Base-by-base conservation (phyloP, 2,329 filamentous ascomycete species). In the Rutstroemia sp. region DNA sequence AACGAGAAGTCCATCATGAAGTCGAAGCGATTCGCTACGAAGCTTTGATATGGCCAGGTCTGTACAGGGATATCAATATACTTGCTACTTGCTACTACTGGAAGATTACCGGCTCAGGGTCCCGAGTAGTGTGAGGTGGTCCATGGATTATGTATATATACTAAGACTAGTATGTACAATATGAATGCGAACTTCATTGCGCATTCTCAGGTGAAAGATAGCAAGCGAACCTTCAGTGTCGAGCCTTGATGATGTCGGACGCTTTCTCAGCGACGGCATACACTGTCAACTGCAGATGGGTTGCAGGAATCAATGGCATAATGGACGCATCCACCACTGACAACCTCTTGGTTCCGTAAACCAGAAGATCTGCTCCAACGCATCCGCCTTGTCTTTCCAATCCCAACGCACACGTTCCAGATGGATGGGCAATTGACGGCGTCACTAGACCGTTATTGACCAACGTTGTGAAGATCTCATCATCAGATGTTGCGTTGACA, bases 1-100 rank as follows among this genome's bases (percentile, higher is more conserved):
- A 79, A 60, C 63, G 76, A 16, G 77, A 80, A 55, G 70, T 79
- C 3, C 75, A 72, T 67, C 56, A 58, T 44, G 60, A 80, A 53
- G 70, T 78, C 0, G 76, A 79, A 61, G 67, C 67, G 10, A 46
- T 65, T 3, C 68, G 72, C 27, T 75, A 70, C 48, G 55, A 47
- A 0, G 60, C 75, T 2, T 64, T 75, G 0, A 57, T 58, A 0
- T 79, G 79, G 39, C 67, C 72, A 0, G 74, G 75, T 0, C 72
- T 86, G 0, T 73, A 82, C 48, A 62, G 65, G 6, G 73, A 77
- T 19, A 19, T 19, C 19, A 19, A 19, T 19, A 19, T 19, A 19
- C 19, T 19, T 19, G 19, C 19, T 19, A 19, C 19, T 19, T 19
- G 19, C 19, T 19, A 19, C 19, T 19, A 19, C 2, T 19, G 19